Conservation (phyloP, 768 basidiomycete species). For the Russula sp. region DNA sequence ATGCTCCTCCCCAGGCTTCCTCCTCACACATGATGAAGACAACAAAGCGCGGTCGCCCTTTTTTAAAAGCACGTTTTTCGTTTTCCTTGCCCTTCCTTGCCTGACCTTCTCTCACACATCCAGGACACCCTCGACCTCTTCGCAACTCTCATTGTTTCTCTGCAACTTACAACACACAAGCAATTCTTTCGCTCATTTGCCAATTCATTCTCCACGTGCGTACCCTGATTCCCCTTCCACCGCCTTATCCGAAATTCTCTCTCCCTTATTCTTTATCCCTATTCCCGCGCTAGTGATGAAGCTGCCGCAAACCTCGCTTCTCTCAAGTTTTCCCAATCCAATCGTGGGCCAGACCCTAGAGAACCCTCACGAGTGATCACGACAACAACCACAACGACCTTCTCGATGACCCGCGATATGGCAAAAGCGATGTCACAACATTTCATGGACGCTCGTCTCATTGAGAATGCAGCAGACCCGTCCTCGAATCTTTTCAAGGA, state of each 20-base stretch:
- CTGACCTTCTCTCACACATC: constrained; percentile 3
- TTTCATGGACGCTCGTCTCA: constrained; percentile 98
- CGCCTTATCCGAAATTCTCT: constrained; percentile 19
- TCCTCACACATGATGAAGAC: constrained; percentile 99
- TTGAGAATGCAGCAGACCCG: constrained; percentile 94
- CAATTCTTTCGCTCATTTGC: constrained; percentile 95
- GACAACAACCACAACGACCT: constrained; percentile 98
- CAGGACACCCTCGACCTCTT: constrained; percentile 98
- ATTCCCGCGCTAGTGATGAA: constrained; percentile 67
- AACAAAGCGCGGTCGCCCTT: constrained; percentile 91
- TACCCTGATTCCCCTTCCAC: constrained; percentile 30
- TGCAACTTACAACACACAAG: constrained; percentile 83
- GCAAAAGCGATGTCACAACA: constrained; percentile 99
- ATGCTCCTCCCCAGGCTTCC: constrained; percentile 49
- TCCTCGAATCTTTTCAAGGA: constrained; percentile 92
- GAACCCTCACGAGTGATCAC: constrained; percentile 98
- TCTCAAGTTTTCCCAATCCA: constrained; percentile 98
- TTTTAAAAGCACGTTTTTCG: constrained; percentile 66
- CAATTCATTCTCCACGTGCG: constrained; percentile 94
- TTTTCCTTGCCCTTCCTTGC: constrained; percentile 11
- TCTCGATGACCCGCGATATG: constrained; percentile 99
- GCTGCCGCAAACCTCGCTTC: constrained; percentile 90
- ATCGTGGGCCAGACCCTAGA: constrained; percentile 96
- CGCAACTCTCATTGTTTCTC: constrained; percentile 92
- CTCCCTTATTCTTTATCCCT: constrained; percentile 9